phyloP scores from a whole-genome alignment of 768 basidiomycete species.

The Tulasnella sp. region DNA sequence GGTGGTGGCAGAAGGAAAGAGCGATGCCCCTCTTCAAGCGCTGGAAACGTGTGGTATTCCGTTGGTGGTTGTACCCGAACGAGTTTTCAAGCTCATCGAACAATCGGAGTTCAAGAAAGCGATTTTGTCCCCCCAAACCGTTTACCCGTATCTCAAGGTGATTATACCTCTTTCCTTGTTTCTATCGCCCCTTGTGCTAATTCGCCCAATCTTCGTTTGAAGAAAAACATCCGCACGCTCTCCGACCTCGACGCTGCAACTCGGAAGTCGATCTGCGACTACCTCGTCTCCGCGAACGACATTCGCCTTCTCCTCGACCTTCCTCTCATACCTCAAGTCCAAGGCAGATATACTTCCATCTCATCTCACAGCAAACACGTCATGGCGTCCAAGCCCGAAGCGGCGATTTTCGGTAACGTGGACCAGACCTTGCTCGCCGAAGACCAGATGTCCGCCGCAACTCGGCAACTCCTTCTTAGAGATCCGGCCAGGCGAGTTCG shows the following conservation, averaged over 20 bases:
- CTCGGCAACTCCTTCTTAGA: neutral
- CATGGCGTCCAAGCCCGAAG: neutral
- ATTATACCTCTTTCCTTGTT: neutral
- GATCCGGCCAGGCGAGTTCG: neutral
- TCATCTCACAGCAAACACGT: neutral
- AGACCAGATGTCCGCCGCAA: neutral
- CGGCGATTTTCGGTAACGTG: neutral
- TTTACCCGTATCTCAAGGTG: constrained; percentile 6
- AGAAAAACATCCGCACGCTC: neutral
- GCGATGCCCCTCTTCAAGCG: neutral
- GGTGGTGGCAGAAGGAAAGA: neutral
- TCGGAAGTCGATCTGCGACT: neutral
- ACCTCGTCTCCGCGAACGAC: constrained; percentile 16
- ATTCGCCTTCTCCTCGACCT: neutral
- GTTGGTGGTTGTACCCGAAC: neutral
- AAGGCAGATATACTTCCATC: neutral
- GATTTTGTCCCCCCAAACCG: neutral
- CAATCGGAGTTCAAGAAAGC: neutral
- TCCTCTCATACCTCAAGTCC: neutral
- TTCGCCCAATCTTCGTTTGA: neutral
- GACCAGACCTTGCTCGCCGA: neutral
- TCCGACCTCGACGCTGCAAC: neutral
- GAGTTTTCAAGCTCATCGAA: neutral
- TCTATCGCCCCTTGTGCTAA: too few relatives aligned
- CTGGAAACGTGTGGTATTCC: neutral